phyloP scores from a whole-genome alignment of 2,329 filamentous ascomycete genomes.

The Aureobasidium subglaciale region DNA sequence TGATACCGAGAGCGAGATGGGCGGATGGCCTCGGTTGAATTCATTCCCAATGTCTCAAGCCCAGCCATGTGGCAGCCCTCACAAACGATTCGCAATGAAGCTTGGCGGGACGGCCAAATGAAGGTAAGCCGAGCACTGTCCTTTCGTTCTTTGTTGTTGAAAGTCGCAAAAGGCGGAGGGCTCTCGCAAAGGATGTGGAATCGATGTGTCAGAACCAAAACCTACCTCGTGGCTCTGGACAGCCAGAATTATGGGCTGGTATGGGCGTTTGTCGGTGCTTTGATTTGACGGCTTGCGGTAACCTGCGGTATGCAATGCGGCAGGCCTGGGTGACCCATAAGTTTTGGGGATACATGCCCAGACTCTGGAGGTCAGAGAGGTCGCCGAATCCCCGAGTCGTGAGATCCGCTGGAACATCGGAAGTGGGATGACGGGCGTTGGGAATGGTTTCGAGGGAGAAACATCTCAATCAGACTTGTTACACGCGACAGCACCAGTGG shows the following conservation, averaged over 20 bases:
- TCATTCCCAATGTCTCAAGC: slow-evolving; percentile 8
- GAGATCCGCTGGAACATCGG: not conserved
- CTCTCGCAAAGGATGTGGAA: not conserved
- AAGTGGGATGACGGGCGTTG: not conserved
- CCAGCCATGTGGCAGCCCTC: slow-evolving; percentile 5
- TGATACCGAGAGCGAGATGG: slow-evolving; percentile 1
- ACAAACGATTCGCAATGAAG: slow-evolving; percentile 4
- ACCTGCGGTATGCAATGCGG: not conserved
- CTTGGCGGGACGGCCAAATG: slow-evolving; percentile 10
- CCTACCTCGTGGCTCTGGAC: not conserved
- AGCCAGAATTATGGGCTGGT: slow-evolving; percentile 3
- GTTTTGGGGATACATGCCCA: slow-evolving; percentile 2
- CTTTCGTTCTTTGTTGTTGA: slow-evolving; percentile 9
- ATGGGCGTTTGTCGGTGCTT: slow-evolving; percentile 15
- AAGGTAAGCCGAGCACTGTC: slow-evolving; percentile 13
- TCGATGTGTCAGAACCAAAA: slow-evolving; percentile 12
- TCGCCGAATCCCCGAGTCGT: not conserved
- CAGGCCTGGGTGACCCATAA: not conserved
- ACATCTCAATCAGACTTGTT: not conserved
- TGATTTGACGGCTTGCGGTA: slow-evolving; percentile 1
- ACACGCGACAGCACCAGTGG: not conserved
- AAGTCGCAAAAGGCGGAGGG: slow-evolving; percentile 6
- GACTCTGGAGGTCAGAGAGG: not conserved
- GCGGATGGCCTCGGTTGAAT: slow-evolving; percentile 5
- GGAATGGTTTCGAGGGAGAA: not conserved